phyloP scores from a whole-genome alignment of 805 yeast species.

The Debaryomyces hansenii region DNA sequence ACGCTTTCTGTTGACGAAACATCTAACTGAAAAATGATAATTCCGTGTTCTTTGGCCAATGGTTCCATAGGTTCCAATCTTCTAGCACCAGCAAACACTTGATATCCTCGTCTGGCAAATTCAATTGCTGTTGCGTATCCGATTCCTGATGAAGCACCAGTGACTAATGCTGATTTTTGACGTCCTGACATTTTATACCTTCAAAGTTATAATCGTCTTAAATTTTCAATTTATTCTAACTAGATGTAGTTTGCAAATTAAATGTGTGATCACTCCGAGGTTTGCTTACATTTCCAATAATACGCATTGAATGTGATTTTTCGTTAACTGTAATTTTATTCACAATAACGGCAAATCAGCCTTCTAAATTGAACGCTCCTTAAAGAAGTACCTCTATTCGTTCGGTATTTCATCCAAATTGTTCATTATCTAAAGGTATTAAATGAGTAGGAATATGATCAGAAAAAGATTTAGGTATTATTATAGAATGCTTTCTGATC shows the following conservation, averaged over 20 bases:
- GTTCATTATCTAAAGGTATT: too few relatives aligned
- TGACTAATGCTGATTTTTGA: slow-evolving; percentile 50
- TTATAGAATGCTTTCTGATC: too few relatives aligned
- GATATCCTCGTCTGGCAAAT: slow-evolving; percentile 50
- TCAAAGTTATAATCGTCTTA: neutral
- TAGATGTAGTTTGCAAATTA: neutral
- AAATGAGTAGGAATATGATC: too few relatives aligned
- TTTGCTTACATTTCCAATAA: too few relatives aligned
- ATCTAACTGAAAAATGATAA: slow-evolving; percentile 54
- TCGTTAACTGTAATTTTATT: too few relatives aligned
- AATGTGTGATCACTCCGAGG: too few relatives aligned
- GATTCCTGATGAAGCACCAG: slow-evolving; percentile 60
- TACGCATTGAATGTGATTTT: too few relatives aligned
- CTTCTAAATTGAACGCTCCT: too few relatives aligned
- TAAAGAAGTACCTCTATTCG: too few relatives aligned
- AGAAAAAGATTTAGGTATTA: too few relatives aligned
- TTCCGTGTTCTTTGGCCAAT: slow-evolving; percentile 41
- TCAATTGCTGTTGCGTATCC: slow-evolving; percentile 52
- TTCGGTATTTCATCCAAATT: too few relatives aligned
- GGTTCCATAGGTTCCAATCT: slow-evolving; percentile 60
- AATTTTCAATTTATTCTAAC: neutral
- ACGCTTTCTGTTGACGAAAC: slow-evolving; percentile 55
- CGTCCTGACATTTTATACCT: slow-evolving; percentile 10
- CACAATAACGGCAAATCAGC: too few relatives aligned
- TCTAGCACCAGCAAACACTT: slow-evolving; percentile 75